phyloP scores from a whole-genome alignment of 139 green algal species.

The Gonium pectorale region DNA sequence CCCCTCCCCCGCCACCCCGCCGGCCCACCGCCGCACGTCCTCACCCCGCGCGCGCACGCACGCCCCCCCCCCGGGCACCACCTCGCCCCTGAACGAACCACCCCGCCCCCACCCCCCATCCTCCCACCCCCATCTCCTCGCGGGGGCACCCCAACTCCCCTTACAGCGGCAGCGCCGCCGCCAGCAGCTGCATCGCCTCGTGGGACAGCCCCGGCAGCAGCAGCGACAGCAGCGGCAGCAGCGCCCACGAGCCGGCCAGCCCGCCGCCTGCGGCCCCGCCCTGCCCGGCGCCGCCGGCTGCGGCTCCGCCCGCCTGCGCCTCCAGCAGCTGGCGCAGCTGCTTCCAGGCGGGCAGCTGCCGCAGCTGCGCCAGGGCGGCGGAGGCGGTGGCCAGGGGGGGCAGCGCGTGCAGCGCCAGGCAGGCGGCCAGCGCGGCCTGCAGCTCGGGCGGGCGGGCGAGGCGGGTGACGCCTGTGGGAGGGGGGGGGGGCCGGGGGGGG shows the following conservation, averaged over 20 bases:
- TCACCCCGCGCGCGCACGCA: no score
- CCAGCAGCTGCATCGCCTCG: constrained; percentile 38
- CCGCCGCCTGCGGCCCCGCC: not conserved
- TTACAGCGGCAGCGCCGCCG: constrained; percentile 16
- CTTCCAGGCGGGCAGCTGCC: constrained; percentile 7
- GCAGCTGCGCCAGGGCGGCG: not conserved
- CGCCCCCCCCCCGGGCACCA: no score
- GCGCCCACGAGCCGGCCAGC: not conserved
- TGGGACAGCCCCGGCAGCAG: constrained; percentile 15
- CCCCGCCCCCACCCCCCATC: no score
- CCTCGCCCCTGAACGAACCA: no score
- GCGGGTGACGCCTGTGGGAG: not conserved
- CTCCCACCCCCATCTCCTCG: no score
- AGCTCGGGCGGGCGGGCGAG: constrained; percentile 12
- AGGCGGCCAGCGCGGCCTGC: constrained; percentile 1
- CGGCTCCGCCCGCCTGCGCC: not conserved
- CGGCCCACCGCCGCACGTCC: no score
- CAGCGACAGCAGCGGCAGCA: constrained; percentile 43
- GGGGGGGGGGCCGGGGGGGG: not conserved
- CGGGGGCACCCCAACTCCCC: no score
- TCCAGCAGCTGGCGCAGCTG: not conserved
- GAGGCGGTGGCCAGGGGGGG: not conserved
- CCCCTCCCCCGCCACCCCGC: no score
- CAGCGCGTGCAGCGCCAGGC: constrained; percentile 24
- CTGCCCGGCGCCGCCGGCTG: not conserved